These are phyloP conservation scores for Suhomyces tanzawaensis DNA, from an alignment of 805 yeast species.

Conservation along the genomic window DNA sequence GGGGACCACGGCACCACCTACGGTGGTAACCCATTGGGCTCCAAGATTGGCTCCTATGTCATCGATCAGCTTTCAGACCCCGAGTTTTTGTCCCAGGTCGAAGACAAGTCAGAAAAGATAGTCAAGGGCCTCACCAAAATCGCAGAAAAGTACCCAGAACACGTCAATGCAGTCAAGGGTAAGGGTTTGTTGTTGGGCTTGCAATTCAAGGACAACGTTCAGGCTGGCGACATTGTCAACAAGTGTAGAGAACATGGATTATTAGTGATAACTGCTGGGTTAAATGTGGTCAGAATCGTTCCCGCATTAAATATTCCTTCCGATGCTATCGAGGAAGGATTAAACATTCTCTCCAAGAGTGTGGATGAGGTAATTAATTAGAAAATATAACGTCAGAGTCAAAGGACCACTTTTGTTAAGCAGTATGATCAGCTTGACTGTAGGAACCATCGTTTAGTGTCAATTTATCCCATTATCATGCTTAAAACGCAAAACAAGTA, in stretches of 20 bases:
- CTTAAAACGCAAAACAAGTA: too few species aligned
- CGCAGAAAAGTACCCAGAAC: slow-evolving; percentile 54
- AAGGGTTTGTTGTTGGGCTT: slow-evolving; percentile 85
- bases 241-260: slow-evolving; percentile 78
- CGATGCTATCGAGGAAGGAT: slow-evolving; percentile 65
- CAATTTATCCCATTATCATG: too few species aligned
- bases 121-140: slow-evolving; percentile 48
- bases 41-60: slow-evolving; percentile 77
- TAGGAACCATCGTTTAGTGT: too few species aligned
- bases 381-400: not conserved
- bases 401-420: too few species aligned
- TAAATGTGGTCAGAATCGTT: slow-evolving; percentile 83
- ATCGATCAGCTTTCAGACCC: slow-evolving; percentile 61
- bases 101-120: slow-evolving; percentile 57
- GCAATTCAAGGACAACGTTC: slow-evolving; percentile 55
- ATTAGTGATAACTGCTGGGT: slow-evolving; percentile 87
- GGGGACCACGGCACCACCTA: slow-evolving; percentile 99
- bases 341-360: slow-evolving; percentile 63
- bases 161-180: slow-evolving; percentile 74
- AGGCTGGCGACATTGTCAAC: slow-evolving; percentile 62
- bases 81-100: slow-evolving; percentile 60
- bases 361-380: slow-evolving; percentile 27
- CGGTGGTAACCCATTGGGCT: slow-evolving; percentile 95
- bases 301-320: slow-evolving; percentile 87
- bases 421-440: too few species aligned